phyloP scores from a whole-genome alignment of 2,329 filamentous ascomycete species.

The Akanthomyces uredinophilus region DNA sequence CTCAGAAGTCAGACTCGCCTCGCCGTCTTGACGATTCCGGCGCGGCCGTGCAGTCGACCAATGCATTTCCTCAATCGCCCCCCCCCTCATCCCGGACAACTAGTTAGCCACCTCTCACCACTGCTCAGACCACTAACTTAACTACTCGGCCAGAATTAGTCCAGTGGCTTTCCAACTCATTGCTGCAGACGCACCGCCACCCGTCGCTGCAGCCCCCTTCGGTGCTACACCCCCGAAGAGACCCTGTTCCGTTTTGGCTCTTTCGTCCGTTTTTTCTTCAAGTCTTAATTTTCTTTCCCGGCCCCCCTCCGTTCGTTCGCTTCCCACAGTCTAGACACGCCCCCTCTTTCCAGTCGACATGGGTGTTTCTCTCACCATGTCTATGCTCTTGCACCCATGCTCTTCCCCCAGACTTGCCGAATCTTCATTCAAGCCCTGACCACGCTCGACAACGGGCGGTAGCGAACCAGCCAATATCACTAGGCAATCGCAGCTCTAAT shows the following conservation, averaged over 20 bases:
- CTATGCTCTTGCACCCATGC: slow-evolving; percentile 3
- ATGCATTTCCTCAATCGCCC: neutral
- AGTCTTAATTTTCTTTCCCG: neutral
- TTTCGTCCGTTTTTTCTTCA: neutral
- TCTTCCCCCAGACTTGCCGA: slow-evolving; percentile 10
- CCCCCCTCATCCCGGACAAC: neutral
- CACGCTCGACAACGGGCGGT: neutral
- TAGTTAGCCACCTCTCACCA: neutral
- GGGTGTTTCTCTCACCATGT: neutral
- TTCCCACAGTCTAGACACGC: neutral
- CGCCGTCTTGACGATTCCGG: neutral
- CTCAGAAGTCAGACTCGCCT: no score
- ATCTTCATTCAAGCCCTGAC: neutral
- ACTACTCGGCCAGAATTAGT: neutral
- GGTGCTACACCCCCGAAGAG: neutral
- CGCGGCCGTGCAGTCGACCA: neutral
- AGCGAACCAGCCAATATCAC: neutral
- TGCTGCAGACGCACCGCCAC: no score
- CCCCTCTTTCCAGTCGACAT: neutral
- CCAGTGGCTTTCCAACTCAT: neutral
- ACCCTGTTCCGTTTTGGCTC: neutral
- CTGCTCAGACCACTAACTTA: neutral
- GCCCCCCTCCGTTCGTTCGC: neutral
- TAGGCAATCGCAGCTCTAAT: neutral
- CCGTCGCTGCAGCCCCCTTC: neutral